A percentile compares a stretch with the other conserved stretches of the same genome.
Conservation (phyloP, 441 rosid species). For the Lepidium campestre region DNA sequence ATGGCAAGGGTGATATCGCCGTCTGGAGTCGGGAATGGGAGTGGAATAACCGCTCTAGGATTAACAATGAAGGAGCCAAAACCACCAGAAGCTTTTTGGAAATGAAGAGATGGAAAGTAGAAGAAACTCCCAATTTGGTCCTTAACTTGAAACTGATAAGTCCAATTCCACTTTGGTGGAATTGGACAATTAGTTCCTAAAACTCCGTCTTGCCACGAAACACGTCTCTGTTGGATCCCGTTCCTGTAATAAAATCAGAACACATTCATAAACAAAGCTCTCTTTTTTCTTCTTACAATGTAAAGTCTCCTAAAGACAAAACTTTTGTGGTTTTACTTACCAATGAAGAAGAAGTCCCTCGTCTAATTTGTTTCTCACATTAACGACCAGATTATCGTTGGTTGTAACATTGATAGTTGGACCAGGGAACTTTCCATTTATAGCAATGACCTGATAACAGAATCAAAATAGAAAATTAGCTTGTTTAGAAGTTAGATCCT, state of each 20-base stretch:
- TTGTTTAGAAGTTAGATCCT: constrained; percentile 1
- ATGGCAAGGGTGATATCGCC: constrained; percentile 69
- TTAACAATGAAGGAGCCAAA: constrained; percentile 75
- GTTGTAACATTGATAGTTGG: constrained; percentile 83
- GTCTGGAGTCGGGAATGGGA: constrained; percentile 76
- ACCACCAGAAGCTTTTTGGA: constrained; percentile 93
- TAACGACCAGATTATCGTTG: constrained; percentile 71
- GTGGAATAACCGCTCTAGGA: constrained; percentile 64
- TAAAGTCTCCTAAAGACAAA: neutral
- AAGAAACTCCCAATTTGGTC: constrained; percentile 97
- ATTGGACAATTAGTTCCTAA: constrained; percentile 92
- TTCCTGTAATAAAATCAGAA: constrained; percentile 42
- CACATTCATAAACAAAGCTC: neutral
- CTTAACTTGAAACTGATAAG: constrained; percentile 90
- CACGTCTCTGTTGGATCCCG: constrained; percentile 81
- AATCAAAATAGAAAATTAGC: constrained; percentile 13
- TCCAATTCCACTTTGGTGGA: constrained; percentile 93
- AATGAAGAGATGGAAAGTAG: constrained; percentile 85
- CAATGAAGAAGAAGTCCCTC: constrained; percentile 80
- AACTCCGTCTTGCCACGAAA: constrained; percentile 97
- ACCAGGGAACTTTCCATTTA: constrained; percentile 85
- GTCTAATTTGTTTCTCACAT: constrained; percentile 80
- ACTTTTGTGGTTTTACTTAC: constrained; percentile 28
- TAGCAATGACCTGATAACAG: constrained; percentile 76
- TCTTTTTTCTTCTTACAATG: neutral